These are phyloP conservation scores for Senecio squalidus DNA, from an alignment of 140 eudicot species.

Conservation along the genomic window DNA sequence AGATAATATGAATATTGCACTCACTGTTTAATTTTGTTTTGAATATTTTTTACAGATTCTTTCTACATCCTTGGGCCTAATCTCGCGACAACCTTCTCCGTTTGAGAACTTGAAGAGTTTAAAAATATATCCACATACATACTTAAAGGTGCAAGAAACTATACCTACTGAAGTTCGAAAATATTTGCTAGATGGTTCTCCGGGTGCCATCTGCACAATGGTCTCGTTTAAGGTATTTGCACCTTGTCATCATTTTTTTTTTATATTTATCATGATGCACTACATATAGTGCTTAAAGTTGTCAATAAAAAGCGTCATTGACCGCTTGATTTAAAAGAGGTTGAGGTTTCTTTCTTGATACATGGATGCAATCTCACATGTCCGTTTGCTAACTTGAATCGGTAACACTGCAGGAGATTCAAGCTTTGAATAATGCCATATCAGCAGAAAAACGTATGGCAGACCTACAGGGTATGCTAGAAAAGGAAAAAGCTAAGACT, in stretches of 20 bases:
- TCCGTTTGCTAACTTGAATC: too few species aligned
- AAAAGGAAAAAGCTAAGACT: neutral
- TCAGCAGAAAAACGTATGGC: neutral
- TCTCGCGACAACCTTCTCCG: constrained; percentile 1
- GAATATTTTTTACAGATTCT: neutral
- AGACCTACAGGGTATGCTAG: neutral
- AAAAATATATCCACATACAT: neutral
- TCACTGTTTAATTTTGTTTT: too few species aligned
- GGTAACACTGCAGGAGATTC: neutral
- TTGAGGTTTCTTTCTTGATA: too few species aligned
- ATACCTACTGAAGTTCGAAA: neutral
- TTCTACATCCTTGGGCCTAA: neutral
- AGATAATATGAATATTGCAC: too few species aligned
- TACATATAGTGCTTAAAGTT: neutral
- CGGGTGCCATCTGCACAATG: constrained; percentile 5
- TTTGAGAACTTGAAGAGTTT: neutral
- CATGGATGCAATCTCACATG: neutral
- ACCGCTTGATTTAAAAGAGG: too few species aligned
- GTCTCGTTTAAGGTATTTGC: constrained; percentile 2
- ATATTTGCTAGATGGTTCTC: constrained; percentile 7
- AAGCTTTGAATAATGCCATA: neutral
- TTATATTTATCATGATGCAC: neutral
- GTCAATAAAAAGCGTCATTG: too few species aligned
- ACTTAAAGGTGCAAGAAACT: neutral
- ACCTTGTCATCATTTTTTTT: neutral